phyloP scores from a whole-genome alignment of 176 grass and related monocot species.

The Panicum miliaceum region DNA sequence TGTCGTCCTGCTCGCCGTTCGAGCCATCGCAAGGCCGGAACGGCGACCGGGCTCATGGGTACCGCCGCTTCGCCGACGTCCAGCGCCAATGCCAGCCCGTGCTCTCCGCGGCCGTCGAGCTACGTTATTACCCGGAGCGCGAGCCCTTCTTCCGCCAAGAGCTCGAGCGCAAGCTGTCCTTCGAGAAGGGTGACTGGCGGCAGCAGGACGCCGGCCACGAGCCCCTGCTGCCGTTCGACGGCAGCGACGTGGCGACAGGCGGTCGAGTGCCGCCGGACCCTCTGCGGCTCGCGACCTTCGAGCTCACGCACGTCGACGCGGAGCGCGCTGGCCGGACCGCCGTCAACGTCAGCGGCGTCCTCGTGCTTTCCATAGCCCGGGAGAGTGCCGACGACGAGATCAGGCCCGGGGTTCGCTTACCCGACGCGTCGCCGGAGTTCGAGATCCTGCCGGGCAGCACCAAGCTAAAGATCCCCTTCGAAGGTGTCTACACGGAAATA shows the following conservation, averaged over 20 bases:
- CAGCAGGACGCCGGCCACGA: conserved; percentile 51
- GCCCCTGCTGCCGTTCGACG: conserved; percentile 51
- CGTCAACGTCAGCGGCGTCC: conserved; percentile 57
- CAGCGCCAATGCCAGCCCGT: conserved; percentile 36
- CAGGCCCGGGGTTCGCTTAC: not conserved
- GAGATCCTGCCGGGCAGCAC: conserved; percentile 40
- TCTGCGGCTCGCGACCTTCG: conserved; percentile 39
- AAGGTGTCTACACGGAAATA: conserved; percentile 61
- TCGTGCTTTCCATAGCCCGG: conserved; percentile 33
- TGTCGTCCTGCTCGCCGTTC: too few species aligned
- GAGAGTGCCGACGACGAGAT: conserved; percentile 28
- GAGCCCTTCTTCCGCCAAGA: too few species aligned
- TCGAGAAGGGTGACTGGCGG: conserved; percentile 58
- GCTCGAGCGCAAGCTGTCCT: conserved; percentile 19
- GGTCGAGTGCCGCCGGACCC: not conserved
- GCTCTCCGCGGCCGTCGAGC: conserved; percentile 43
- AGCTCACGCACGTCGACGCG: not conserved
- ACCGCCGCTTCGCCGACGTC: conserved; percentile 50
- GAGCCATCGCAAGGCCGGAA: too few species aligned
- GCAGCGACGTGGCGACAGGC: not conserved
- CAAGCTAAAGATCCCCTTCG: conserved; percentile 47
- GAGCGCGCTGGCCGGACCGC: conserved; percentile 10
- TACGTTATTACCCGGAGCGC: not conserved
- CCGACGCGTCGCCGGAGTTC: conserved; percentile 44
- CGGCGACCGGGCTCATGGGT: not conserved